Evolutionary conservation across 495 filamentous ascomycete genomes (phyloP).

Genomic region (Coniosporium apollinis): DNA sequence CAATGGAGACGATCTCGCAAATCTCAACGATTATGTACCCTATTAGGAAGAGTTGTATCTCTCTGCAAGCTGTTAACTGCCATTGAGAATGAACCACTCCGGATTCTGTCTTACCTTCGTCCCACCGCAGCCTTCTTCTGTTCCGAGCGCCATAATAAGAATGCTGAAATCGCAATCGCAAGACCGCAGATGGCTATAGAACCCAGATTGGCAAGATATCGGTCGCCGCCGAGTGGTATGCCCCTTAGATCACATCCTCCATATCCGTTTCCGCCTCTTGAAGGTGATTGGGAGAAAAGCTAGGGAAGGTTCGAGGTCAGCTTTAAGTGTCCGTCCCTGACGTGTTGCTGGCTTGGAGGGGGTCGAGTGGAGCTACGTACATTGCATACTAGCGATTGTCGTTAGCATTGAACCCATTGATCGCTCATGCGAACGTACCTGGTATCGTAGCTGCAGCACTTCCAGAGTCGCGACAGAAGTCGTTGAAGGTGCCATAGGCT

Average conservation of each 20-base stretch:
- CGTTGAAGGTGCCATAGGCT: no score
- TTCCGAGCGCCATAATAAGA: constrained; percentile 67
- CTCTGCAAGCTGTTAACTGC: constrained; percentile 33
- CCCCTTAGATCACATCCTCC: constrained; percentile 56
- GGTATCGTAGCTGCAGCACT: constrained; percentile 56
- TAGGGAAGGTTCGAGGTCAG: constrained; percentile 13
- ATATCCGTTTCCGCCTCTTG: constrained; percentile 27
- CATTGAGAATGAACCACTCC: neutral
- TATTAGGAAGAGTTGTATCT: constrained; percentile 87
- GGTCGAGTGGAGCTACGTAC: constrained; percentile 38
- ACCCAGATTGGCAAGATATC: constrained; percentile 74
- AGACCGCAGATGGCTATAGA: constrained; percentile 73
- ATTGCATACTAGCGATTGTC: no score
- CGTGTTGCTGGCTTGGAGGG: constrained; percentile 4
- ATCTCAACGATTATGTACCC: constrained; percentile 81
- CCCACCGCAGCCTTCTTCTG: constrained; percentile 89
- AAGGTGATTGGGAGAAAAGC: constrained; percentile 41
- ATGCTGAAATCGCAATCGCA: constrained; percentile 48
- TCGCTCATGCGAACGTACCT: no score
- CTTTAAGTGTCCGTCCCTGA: constrained; percentile 10
- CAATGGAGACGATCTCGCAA: constrained; percentile 91
- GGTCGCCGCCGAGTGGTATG: constrained; percentile 46
- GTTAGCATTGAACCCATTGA: no score
- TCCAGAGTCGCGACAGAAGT: constrained; percentile 74
- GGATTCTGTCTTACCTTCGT: constrained; percentile 46